Percentiles rank a stretch among this genome's conserved stretches.
Conservation (phyloP, 2,329 filamentous ascomycete species). For the Dendryphion nanum region DNA sequence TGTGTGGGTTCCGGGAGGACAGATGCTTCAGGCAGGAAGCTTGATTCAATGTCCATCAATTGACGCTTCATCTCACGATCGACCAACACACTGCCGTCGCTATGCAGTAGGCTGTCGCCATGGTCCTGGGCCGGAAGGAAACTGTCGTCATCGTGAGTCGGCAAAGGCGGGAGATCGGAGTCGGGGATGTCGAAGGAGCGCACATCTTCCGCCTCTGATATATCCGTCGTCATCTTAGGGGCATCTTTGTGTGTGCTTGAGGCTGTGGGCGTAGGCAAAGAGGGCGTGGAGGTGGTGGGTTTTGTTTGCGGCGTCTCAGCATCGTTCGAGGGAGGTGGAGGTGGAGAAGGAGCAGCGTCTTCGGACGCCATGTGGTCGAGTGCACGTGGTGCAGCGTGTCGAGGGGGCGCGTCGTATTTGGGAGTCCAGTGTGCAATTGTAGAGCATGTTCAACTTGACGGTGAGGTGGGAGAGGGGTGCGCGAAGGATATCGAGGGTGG, state of each 20-base stretch:
- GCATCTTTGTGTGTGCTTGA: slow-evolving; percentile 1
- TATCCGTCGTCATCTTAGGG: slow-evolving; percentile 23
- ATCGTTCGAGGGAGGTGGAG: slow-evolving; percentile 15
- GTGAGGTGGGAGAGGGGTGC: background rate
- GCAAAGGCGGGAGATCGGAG: slow-evolving; percentile 41
- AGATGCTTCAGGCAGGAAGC: slow-evolving; percentile 58
- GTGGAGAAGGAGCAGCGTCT: slow-evolving; percentile 15
- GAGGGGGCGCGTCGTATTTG: slow-evolving; percentile 18
- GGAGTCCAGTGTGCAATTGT: slow-evolving; percentile 11
- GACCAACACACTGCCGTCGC: slow-evolving; percentile 46
- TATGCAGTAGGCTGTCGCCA: slow-evolving; percentile 27
- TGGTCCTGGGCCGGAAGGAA: slow-evolving; percentile 33
- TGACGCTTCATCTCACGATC: slow-evolving; percentile 60
- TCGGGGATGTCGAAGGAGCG: slow-evolving; percentile 34
- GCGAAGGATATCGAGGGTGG: too few relatives aligned
- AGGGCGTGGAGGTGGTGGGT: slow-evolving; percentile 12
- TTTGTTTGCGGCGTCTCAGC: slow-evolving; percentile 24
- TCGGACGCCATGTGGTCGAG: slow-evolving; percentile 22
- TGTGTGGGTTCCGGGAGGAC: slow-evolving; percentile 23
- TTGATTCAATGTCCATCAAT: slow-evolving; percentile 63
- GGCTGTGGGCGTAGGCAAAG: slow-evolving; percentile 2
- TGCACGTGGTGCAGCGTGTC: slow-evolving; percentile 15
- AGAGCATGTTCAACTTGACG: slow-evolving; percentile 19
- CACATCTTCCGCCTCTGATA: slow-evolving; percentile 32
- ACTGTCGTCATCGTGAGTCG: slow-evolving; percentile 40